Percentiles rank a stretch among this genome's conserved stretches.
Evolutionary conservation across 169 alveolate species (phyloP).

Genomic region (Plasmodium adleri): DNA sequence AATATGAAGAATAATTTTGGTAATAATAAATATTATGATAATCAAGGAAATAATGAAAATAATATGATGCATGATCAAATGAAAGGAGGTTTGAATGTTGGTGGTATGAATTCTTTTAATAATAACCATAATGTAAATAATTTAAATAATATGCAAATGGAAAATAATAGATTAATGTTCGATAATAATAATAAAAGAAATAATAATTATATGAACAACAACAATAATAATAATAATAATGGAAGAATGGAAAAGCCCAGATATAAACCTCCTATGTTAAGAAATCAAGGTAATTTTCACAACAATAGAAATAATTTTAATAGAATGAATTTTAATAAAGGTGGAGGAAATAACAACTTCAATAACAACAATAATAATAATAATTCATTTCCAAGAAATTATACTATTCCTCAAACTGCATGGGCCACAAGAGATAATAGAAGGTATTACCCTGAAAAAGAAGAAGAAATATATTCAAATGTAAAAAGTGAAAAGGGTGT

Average conservation of each 20-base stretch:
- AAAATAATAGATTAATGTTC: neutral
- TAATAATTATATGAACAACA: slow-evolving; percentile 1
- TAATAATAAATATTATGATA: slow-evolving; percentile 26
- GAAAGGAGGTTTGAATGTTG: slow-evolving; percentile 22
- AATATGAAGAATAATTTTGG: slow-evolving; percentile 37
- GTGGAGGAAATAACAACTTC: slow-evolving; percentile 36
- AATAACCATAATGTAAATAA: slow-evolving; percentile 21
- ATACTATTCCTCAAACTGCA: slow-evolving; percentile 63
- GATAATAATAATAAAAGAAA: slow-evolving; percentile 10
- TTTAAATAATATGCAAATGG: neutral
- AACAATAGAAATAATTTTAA: slow-evolving; percentile 35
- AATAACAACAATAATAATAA: slow-evolving; percentile 30
- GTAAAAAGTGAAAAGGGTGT: slow-evolving; percentile 89
- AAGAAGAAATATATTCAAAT: slow-evolving; percentile 85
- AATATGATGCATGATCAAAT: slow-evolving; percentile 32
- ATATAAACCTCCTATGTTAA: slow-evolving; percentile 67
- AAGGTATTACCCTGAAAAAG: slow-evolving; percentile 86
- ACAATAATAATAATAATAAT: neutral
- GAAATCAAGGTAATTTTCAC: slow-evolving; percentile 22
- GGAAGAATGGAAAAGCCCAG: slow-evolving; percentile 38
- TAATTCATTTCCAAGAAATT: slow-evolving; percentile 26
- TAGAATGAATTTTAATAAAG: slow-evolving; percentile 60
- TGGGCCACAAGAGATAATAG: slow-evolving; percentile 90
- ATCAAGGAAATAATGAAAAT: slow-evolving; percentile 5
- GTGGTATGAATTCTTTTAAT: too few relatives aligned